These are phyloP conservation scores for Ceriops tagal DNA, from an alignment of 345 rosid genomes.

Conservation along the genomic window DNA sequence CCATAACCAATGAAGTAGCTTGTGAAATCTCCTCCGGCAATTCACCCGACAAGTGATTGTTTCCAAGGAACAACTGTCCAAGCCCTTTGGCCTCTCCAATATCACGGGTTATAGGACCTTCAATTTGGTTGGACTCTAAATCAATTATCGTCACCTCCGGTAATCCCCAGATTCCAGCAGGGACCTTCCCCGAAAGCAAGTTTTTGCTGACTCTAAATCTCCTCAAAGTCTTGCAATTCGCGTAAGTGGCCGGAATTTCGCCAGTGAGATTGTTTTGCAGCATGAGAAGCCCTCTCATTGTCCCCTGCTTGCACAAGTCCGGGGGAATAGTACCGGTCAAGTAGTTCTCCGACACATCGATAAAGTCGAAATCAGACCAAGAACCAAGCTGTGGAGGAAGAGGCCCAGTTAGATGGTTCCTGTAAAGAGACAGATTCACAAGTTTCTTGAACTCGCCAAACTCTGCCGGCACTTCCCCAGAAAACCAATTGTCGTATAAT, in stretches of 20 bases:
- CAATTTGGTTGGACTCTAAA: conserved; percentile 46
- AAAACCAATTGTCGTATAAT: conserved; percentile 44
- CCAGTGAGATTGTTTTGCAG: conserved; percentile 74
- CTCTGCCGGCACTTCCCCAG: conserved; percentile 73
- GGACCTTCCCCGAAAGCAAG: conserved; percentile 62
- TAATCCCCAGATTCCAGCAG: conserved; percentile 80
- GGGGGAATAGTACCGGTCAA: conserved; percentile 78
- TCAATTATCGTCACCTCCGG: conserved; percentile 63
- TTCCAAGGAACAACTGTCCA: conserved; percentile 37
- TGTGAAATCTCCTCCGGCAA: conserved; percentile 63
- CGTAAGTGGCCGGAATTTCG: conserved; percentile 63
- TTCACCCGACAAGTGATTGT: conserved; percentile 65
- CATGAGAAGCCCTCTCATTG: conserved; percentile 58
- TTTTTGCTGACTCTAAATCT: conserved; percentile 77
- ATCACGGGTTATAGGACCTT: conserved; percentile 57
- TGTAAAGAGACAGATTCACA: conserved; percentile 65
- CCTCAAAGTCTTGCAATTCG: conserved; percentile 47
- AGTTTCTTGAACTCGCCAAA: conserved; percentile 65
- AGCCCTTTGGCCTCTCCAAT: conserved; percentile 53
- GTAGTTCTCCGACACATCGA: conserved; percentile 78
- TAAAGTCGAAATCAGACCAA: conserved; percentile 57
- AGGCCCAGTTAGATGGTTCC: conserved; percentile 62
- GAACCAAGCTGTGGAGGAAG: conserved; percentile 72
- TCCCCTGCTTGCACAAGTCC: conserved; percentile 76
- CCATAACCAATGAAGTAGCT: conserved; percentile 35